Evolutionary conservation across 2,329 filamentous ascomycete genomes (phyloP), one percentile per base, ranked within the genome.

Genomic region (Mycosphaerelloides madeirae): DNA sequence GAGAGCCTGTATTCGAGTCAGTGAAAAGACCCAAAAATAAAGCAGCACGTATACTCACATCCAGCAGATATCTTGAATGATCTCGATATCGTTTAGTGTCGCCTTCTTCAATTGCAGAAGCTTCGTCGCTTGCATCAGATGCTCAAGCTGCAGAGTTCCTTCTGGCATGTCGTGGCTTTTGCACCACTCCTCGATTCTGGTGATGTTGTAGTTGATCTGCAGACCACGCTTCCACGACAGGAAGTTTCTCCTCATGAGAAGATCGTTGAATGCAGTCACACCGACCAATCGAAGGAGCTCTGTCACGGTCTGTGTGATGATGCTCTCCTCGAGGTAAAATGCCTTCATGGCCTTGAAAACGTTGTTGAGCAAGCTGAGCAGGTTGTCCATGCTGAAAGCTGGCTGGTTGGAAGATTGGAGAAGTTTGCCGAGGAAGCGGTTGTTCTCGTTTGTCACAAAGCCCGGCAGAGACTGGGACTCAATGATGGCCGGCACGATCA

Each of bases 191-290:
- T 98, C 93, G 53, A 98, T 98, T 46, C 93, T 82, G 18, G 93
- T 98, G 67, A 98, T 98, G 73, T 98, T 98, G 77, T 98, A 98
- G 73, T 98, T 98, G 73, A 98, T 98, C 69, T 98, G 93, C 43
- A 98, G 80, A 59, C 93, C 93, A 68, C 93, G 88, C 77, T 98
- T 98, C 93, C 93, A 98, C 0, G 90, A 96, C 46, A 98, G 79
- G 79, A 98, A 98, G 70, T 97, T 97, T 59, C 93, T 81, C 60
- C 93, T 83, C 90, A 98, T 96, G 56, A 98, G 79, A 52, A 98
- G 75, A 65, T 98, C 93, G 66, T 98, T 98, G 74, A 98, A 98
- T 3, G 93, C 93, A 1, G 93, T 98, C 29, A 98, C 93, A 53
- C 93, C 93, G 44, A 98, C 93, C 36, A 98, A 77, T 48, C 85